Evolutionary conservation across 2,329 filamentous ascomycete species (phyloP).

Genomic region (Fusarium sp.): DNA sequence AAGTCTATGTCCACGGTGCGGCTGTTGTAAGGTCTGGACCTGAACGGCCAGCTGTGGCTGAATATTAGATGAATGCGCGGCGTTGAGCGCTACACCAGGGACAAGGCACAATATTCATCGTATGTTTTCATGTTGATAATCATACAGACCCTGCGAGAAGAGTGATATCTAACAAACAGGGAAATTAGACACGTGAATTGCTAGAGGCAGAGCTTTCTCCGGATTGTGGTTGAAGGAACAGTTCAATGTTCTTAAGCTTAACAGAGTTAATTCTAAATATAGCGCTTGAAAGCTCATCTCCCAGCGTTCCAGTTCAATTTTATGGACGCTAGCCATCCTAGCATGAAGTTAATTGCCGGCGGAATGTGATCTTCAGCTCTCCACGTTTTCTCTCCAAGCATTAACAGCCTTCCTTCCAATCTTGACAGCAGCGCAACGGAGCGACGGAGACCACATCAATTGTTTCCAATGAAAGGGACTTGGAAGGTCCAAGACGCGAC

Average conservation of each 20-base stretch:
- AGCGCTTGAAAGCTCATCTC: background rate
- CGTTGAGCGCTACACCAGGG: background rate
- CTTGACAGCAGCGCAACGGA: background rate
- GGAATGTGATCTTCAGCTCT: background rate
- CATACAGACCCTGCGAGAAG: too few relatives aligned
- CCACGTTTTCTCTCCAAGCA: background rate
- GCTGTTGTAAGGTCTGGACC: background rate
- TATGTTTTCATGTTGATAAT: too few relatives aligned
- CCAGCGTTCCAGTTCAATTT: background rate
- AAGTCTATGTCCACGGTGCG: background rate
- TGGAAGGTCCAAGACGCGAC: fast-evolving
- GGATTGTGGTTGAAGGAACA: background rate
- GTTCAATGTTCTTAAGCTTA: too few relatives aligned
- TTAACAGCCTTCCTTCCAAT: background rate
- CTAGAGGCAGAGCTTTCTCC: fast-evolving
- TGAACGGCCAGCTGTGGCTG: background rate
- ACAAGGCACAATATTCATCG: background rate
- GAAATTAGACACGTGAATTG: background rate
- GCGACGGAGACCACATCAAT: fast-evolving
- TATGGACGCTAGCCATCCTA: background rate
- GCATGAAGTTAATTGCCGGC: background rate
- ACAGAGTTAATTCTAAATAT: background rate
- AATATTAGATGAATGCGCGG: background rate
- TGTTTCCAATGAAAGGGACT: fast-evolving
- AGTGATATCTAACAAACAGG: too few relatives aligned